phyloP scores from a whole-genome alignment of 192 early-diverging fungal genomes.

The Mortierella hygrophila region DNA sequence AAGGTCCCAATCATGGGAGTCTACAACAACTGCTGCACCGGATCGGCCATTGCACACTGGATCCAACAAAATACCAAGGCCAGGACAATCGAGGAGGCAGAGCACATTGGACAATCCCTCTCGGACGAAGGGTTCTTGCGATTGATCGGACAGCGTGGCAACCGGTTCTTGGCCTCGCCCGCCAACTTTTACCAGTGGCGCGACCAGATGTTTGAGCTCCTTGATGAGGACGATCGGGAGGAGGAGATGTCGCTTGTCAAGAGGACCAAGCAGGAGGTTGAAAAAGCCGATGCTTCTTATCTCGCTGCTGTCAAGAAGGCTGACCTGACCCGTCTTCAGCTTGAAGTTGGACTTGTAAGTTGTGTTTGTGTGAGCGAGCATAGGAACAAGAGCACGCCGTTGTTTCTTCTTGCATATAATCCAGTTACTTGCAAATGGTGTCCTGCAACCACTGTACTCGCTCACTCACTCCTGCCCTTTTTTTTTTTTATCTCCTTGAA shows the following conservation, averaged over 20 bases:
- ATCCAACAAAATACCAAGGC: conserved; percentile 74
- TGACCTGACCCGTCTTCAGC: conserved; percentile 73
- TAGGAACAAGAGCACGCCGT: background rate
- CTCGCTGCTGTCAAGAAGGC: conserved; percentile 71
- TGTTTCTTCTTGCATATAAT: background rate
- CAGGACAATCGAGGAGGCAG: conserved; percentile 72
- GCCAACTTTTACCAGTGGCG: conserved; percentile 83
- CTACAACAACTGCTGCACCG: conserved; percentile 72
- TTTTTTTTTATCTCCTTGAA: background rate
- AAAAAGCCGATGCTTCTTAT: conserved; percentile 77
- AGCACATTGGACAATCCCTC: conserved; percentile 78
- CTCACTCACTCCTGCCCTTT: background rate
- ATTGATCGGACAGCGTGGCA: conserved; percentile 76
- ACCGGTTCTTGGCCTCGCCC: conserved; percentile 72
- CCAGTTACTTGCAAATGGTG: background rate
- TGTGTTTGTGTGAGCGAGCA: background rate
- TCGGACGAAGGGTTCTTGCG: conserved; percentile 72
- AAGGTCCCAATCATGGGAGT: conserved; percentile 78
- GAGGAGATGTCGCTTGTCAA: conserved; percentile 37
- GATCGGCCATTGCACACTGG: conserved; percentile 80
- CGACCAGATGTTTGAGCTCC: conserved; percentile 64
- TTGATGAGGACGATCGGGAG: conserved; percentile 56
- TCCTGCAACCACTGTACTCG: background rate
- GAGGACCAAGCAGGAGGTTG: conserved; percentile 67
- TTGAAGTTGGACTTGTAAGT: conserved; percentile 77